Conservation (phyloP, 805 yeast species). For the Tetrapisispora taiwanensis region DNA sequence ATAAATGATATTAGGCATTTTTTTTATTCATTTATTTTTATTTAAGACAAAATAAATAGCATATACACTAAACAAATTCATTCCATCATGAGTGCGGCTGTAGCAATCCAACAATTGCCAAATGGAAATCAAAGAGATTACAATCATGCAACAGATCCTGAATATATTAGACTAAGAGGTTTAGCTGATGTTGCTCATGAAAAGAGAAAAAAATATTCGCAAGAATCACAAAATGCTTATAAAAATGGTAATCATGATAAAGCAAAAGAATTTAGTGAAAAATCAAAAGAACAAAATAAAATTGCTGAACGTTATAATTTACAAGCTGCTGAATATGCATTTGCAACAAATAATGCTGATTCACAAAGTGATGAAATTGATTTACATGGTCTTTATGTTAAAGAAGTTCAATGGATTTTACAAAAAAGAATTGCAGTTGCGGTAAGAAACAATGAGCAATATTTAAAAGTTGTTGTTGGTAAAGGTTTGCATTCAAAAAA, state of each 20-base stretch:
- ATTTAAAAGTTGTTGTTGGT: slow-evolving; percentile 78
- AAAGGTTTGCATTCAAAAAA: slow-evolving; percentile 78
- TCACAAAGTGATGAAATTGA: slow-evolving; percentile 82
- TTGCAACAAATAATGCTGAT: slow-evolving; percentile 79
- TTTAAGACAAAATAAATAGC: no score
- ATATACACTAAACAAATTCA: no score
- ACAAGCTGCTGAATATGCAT: slow-evolving; percentile 85
- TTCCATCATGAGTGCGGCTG: slow-evolving; percentile 6
- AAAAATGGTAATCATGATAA: slow-evolving; percentile 57
- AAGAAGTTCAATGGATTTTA: slow-evolving; percentile 74
- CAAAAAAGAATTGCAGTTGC: slow-evolving; percentile 65
- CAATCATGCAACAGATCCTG: slow-evolving; percentile 60
- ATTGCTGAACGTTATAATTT: slow-evolving; percentile 62
- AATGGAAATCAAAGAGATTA: slow-evolving; percentile 36
- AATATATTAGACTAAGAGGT: slow-evolving; percentile 53
- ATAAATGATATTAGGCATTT: no score
- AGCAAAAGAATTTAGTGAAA: slow-evolving; percentile 65
- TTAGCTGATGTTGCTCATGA: slow-evolving; percentile 60
- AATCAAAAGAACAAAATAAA: slow-evolving; percentile 48
- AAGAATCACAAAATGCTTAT: slow-evolving; percentile 69
- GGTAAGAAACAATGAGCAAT: slow-evolving; percentile 44
- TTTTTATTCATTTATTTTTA: no score
- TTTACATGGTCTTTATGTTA: slow-evolving; percentile 82
- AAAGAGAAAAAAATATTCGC: slow-evolving; percentile 44
- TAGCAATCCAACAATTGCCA: slow-evolving; percentile 8